Percentiles rank a stretch among this genome's conserved stretches.
Conservation (phyloP, 306 rosid species). For the Lathyrus oleraceus region DNA sequence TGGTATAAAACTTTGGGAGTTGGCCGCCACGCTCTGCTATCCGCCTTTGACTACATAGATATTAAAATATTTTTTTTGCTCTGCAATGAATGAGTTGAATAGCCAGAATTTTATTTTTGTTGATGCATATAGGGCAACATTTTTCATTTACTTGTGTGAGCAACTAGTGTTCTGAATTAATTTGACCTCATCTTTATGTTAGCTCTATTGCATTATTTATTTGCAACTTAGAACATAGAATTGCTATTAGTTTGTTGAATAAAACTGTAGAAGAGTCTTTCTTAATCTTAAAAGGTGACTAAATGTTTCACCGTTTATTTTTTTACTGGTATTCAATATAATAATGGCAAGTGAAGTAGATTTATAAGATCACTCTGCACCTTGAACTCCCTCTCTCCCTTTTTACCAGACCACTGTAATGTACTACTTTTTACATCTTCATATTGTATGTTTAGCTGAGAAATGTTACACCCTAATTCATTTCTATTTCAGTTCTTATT, state of each 20-base stretch:
- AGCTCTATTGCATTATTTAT: constrained; percentile 7
- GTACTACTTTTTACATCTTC: constrained; percentile 14
- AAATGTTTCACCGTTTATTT: constrained; percentile 15
- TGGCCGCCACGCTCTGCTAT: not conserved
- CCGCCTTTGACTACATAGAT: not conserved
- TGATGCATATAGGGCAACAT: constrained; percentile 7
- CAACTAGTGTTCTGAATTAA: constrained; percentile 22
- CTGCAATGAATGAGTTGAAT: not conserved
- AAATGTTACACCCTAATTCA: not conserved
- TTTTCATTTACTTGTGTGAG: not conserved
- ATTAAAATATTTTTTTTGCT: not conserved
- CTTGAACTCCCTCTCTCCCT: constrained; percentile 7
- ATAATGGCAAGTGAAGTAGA: constrained; percentile 13
- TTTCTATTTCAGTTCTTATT: constrained; percentile 7
- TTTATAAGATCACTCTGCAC: constrained; percentile 23
- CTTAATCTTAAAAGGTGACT: constrained; percentile 16
- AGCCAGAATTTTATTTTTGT: constrained; percentile 13
- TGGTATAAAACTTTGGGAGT: not conserved
- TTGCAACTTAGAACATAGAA: not conserved
- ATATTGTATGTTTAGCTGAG: constrained; percentile 6
- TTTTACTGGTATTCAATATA: constrained; percentile 12
- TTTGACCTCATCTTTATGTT: constrained; percentile 4
- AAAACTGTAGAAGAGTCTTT: not conserved
- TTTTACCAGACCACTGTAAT: not conserved
- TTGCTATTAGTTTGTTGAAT: constrained; percentile 1